phyloP scores from a whole-genome alignment of 345 rosid species.

The Camelina hispida region DNA sequence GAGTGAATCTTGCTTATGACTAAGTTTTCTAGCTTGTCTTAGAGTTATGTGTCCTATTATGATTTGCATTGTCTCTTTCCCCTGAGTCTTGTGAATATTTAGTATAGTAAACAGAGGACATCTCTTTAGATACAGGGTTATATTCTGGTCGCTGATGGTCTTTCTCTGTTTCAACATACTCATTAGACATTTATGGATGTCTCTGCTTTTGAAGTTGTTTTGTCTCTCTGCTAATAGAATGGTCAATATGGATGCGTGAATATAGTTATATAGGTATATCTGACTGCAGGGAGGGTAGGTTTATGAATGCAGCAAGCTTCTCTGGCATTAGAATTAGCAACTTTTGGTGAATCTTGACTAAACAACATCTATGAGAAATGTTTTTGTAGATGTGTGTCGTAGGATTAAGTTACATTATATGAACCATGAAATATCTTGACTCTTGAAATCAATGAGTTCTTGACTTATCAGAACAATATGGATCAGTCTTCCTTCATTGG shows the following conservation, averaged over 20 bases:
- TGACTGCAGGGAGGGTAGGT: neutral
- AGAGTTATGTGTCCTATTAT: neutral
- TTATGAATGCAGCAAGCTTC: neutral
- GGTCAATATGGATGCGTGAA: neutral
- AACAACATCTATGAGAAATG: conserved; percentile 1
- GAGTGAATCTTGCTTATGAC: neutral
- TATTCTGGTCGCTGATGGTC: neutral
- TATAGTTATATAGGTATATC: neutral
- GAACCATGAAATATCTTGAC: neutral
- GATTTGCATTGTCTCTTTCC: neutral
- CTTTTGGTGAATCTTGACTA: neutral
- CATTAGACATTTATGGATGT: neutral
- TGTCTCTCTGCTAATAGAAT: neutral
- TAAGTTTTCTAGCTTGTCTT: neutral
- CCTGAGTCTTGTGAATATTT: neutral
- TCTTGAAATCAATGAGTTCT: neutral
- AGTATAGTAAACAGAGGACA: neutral
- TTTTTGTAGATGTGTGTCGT: neutral
- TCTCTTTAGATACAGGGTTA: conserved; percentile 7
- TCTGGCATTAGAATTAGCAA: neutral
- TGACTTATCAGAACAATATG: neutral
- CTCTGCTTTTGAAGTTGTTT: neutral
- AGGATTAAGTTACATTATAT: neutral
- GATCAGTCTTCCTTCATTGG: too few species aligned
- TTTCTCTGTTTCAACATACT: neutral